Base-by-base conservation (phyloP, 1,139 yeast species). In the Kluyveromyces sp. region DNA sequence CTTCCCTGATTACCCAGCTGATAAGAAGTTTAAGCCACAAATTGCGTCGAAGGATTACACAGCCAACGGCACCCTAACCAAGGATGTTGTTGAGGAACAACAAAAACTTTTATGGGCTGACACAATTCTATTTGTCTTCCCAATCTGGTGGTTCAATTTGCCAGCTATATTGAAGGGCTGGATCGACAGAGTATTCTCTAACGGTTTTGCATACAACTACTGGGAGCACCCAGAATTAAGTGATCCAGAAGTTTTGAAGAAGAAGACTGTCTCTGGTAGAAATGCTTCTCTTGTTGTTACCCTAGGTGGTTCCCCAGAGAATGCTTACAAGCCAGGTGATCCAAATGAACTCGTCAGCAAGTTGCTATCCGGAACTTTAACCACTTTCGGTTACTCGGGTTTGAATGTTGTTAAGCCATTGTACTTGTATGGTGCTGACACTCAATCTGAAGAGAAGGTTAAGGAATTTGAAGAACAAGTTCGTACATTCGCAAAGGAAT, bases 141-240 rank as follows among this genome's bases (percentile, higher is more conserved):
- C 63, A 7, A 7, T 57, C 7, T 59, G 62, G 62, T 59, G 63
- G 62, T 56, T 46, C 44, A 39, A 49, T 4, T 49, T 58, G 57
- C 62, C 61, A 10, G 61, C 62, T 5, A 56, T 57, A 33, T 43
- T 59, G 34, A 59, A 55, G 39, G 62, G 63, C 7, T 59, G 61
- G 59, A 45, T 59, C 21, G 63, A 58, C n/a, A 50, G 62, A 29
- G 63, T 56, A 4, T 54, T 39, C 41, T 40, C 58, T 15, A 49
- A 39, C 37, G 59, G 56, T 25, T 49, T 54, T 26, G 61, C 52
- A 1, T 58, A 52, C 34, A 58, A 54, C 10, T 41, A 48, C 21
- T 54, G 56, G 21, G 50, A 37, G 31, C 43, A 50, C 35, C 47
- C 35, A 32, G 51, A 45, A 4, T 38, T 32, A 4, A 46, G 38